Evolutionary conservation across 2,329 filamentous ascomycete species (phyloP).

Genomic region (Arthrobotrys musiformis): DNA sequence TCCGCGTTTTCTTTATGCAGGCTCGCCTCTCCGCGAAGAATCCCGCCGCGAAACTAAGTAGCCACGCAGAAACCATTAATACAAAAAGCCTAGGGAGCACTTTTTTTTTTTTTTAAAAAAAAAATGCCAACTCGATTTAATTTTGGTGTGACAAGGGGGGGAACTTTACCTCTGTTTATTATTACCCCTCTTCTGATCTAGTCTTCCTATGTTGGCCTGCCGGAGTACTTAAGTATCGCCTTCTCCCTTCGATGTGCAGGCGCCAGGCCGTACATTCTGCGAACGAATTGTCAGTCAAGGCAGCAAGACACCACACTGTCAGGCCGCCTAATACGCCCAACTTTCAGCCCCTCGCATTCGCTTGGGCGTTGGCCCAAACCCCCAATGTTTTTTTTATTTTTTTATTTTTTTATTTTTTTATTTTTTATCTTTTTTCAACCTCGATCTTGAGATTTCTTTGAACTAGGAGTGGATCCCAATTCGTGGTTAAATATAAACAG

Average conservation of each 20-base stretch:
- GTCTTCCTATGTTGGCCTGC: background rate
- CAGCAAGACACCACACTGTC: background rate
- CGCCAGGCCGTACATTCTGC: constrained; percentile 3
- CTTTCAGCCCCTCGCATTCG: background rate
- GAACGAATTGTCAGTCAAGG: background rate
- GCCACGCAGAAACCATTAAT: background rate
- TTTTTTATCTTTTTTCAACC: too few relatives aligned
- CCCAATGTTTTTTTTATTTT: background rate
- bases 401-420: too few relatives aligned
- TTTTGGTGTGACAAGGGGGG: background rate
- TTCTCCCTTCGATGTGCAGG: constrained; percentile 1
- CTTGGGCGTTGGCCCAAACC: background rate
- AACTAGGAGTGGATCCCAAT: background rate
- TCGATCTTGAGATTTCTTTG: too few relatives aligned
- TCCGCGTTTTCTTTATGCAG: background rate
- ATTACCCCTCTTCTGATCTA: constrained; percentile 11
- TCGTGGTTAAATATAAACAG: background rate
- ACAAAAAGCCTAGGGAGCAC: background rate
- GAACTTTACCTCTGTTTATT: background rate
- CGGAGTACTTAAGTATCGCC: constrained; percentile 6
- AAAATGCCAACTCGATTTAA: background rate
- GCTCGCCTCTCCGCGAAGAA: constrained; percentile 9
- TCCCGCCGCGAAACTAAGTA: background rate
- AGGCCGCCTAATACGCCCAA: background rate
- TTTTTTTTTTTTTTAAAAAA: background rate